phyloP scores from a whole-genome alignment of 768 basidiomycete genomes.

The Lepiota venenata region DNA sequence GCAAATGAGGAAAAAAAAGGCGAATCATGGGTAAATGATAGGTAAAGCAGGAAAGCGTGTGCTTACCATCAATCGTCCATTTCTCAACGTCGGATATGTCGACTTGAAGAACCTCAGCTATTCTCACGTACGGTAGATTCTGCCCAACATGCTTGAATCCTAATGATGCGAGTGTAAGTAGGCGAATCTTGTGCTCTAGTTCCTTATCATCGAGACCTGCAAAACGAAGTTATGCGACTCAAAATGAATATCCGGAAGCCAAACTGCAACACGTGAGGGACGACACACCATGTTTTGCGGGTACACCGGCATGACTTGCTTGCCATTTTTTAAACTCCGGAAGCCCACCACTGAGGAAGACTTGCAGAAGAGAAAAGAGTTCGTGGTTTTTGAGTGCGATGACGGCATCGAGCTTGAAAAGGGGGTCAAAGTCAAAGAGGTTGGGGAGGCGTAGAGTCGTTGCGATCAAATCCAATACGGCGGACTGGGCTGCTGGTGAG shows the following conservation, averaged over 20 bases:
- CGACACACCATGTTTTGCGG: slow-evolving; percentile 60
- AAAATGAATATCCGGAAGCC: background rate
- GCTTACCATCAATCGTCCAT: slow-evolving; percentile 83
- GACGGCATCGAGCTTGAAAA: slow-evolving; percentile 75
- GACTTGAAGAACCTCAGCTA: slow-evolving; percentile 67
- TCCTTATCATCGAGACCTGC: slow-evolving; percentile 54
- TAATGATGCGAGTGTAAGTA: slow-evolving; percentile 72
- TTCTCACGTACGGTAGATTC: slow-evolving; percentile 65
- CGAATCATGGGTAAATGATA: background rate
- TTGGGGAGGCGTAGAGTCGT: slow-evolving; percentile 61
- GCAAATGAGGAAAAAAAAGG: background rate
- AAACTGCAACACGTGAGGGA: background rate
- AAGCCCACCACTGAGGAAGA: slow-evolving; percentile 67
- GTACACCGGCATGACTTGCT: slow-evolving; percentile 38
- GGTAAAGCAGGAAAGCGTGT: background rate
- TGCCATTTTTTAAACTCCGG: slow-evolving; percentile 63
- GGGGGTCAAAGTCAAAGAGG: slow-evolving; percentile 77
- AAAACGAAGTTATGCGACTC: slow-evolving; percentile 7
- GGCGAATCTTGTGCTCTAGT: slow-evolving; percentile 76
- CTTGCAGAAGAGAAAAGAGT: slow-evolving; percentile 69
- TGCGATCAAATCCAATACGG: slow-evolving; percentile 59
- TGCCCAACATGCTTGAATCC: slow-evolving; percentile 76
- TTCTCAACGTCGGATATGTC: slow-evolving; percentile 68
- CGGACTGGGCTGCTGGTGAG: slow-evolving; percentile 46
- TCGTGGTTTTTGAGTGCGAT: slow-evolving; percentile 64